Conservation (phyloP, 805 yeast species). For the Yueomyces sinensis region DNA sequence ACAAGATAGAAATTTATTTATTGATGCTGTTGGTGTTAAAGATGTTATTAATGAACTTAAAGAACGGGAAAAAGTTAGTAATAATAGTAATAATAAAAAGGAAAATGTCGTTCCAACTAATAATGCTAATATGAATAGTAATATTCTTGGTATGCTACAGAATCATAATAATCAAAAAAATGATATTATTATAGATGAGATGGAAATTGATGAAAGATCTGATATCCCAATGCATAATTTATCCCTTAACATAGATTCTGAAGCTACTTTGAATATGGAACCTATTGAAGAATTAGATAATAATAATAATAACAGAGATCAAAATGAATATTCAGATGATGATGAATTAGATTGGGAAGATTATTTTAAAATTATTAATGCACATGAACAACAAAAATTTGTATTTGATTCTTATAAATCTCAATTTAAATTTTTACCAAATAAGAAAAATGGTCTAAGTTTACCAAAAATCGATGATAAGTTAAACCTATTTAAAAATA, state of each 20-base stretch:
- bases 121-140: constrained; percentile 6
- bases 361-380: constrained; percentile 52
- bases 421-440: constrained; percentile 36
- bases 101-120: not conserved
- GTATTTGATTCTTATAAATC: constrained; percentile 47
- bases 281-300: not conserved
- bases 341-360: constrained; percentile 50
- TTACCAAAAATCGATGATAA: constrained; percentile 22
- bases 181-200: not conserved
- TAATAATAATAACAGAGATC: not conserved
- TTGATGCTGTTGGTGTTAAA: constrained; percentile 60
- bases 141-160: constrained; percentile 2
- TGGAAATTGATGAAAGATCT: not conserved
- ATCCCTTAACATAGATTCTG: constrained; percentile 8
- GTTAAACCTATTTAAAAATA: constrained; percentile 33
- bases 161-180: not conserved
- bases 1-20: constrained; percentile 75
- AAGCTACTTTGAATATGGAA: constrained; percentile 8
- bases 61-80: constrained; percentile 15
- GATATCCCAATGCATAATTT: constrained; percentile 1
- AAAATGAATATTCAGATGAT: constrained; percentile 6
- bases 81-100: not conserved
- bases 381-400: constrained; percentile 50
- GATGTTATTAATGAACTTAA: constrained; percentile 50
- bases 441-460: constrained; percentile 23